Base-by-base conservation (phyloP, 768 basidiomycete species). In the Pisolithus sp. region DNA sequence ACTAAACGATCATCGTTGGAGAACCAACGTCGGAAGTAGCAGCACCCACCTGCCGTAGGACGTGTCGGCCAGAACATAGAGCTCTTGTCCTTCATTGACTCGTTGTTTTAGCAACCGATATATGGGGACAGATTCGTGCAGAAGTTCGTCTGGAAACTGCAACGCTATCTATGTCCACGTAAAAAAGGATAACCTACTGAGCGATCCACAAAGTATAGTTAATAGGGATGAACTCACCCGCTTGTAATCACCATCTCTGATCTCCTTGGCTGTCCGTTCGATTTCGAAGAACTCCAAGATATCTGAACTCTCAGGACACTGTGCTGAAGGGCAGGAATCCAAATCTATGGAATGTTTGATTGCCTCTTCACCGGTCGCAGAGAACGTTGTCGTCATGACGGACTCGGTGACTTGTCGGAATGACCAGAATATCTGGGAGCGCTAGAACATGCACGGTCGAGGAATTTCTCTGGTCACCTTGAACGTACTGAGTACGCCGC, bases 51-150 rank as follows among this genome's bases (percentile, higher is more conserved):
- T 94, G 70, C 94, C 96, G 68, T 97, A 97, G 4, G 94, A 95
- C 20, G 94, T 97, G 68, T 99, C 95, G 12, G 94, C 95, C n/a
- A 97, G 76, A 5, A 96, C 86, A 65, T 92, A 95, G 21, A 91
- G 71, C 59, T 94, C 86, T 47, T 72, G 72, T 18, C 45, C 65
- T 1, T 57, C 46, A 42, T 75, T 72, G 21, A 82, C 63, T 50
- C 61, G 67, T 2, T 63, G 62, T 62, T 85, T 88, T 34, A 99
- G 75, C 4, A 70, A 63, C 37, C 80, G 76, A 64, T 84, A 93
- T 24, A 98, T 84, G 2, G 84, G 83, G 15, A 97, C 93, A 1
- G 92, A 92, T 57, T 89, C 83, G 28, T 80, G 80, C 12, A 99
- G 70, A 20, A 97, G 79, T 64, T 95, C 90, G 65, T 99, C 96